Evolutionary conservation across 306 rosid genomes (phyloP).

Genomic region (Cucurbita moschata): DNA sequence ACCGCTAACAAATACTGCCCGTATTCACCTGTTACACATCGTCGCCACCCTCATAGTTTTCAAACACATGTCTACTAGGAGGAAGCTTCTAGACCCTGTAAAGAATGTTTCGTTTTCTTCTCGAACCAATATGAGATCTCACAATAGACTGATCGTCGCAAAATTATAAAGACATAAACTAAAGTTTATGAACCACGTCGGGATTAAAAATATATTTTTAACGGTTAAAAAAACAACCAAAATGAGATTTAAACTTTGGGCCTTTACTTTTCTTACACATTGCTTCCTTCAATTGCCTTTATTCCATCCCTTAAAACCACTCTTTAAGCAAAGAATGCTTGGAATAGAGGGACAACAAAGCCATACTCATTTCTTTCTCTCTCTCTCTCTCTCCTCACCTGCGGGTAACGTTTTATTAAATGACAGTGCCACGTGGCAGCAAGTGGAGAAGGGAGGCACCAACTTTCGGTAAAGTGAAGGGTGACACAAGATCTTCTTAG

Average conservation of each 20-base stretch:
- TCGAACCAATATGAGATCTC: too few relatives aligned
- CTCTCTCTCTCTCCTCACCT: not conserved
- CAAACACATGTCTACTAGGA: too few relatives aligned
- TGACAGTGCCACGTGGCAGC: slow-evolving; percentile 22
- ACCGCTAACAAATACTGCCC: too few relatives aligned
- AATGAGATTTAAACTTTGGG: not conserved
- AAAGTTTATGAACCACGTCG: too few relatives aligned
- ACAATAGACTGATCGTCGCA: too few relatives aligned
- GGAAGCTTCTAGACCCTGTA: too few relatives aligned
- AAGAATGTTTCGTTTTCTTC: too few relatives aligned
- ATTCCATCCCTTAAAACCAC: slow-evolving; percentile 46
- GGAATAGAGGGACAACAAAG: slow-evolving; percentile 51
- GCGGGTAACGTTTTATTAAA: not conserved
- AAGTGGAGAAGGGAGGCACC: slow-evolving; percentile 16
- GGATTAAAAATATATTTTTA: too few relatives aligned
- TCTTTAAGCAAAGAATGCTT: slow-evolving; percentile 89
- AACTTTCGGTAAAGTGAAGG: slow-evolving; percentile 27
- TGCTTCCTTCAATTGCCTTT: slow-evolving; percentile 40
- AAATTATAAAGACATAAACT: too few relatives aligned
- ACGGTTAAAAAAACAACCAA: not conserved
- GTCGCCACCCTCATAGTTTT: too few relatives aligned
- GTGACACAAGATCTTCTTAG: slow-evolving; percentile 45
- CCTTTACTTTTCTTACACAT: not conserved
- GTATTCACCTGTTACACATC: too few relatives aligned
- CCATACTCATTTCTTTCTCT: slow-evolving; percentile 18